Evolutionary conservation across 2,329 filamentous ascomycete species (phyloP).

Genomic region (Phyllachora maydis): DNA sequence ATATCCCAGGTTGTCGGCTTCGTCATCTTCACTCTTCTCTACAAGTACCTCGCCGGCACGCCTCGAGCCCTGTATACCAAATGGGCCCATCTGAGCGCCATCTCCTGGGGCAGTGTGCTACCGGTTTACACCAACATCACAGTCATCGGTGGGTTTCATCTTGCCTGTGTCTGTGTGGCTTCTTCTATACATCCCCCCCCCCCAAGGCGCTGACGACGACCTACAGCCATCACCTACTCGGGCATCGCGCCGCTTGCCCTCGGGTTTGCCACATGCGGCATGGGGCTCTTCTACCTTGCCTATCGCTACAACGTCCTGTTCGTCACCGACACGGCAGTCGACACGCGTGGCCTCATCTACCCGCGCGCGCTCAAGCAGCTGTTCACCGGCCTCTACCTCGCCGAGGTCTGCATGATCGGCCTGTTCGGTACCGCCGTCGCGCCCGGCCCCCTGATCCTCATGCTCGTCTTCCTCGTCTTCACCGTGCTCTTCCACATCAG

Average conservation of each 20-base stretch:
- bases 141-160: constrained; percentile 42
- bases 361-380: constrained; percentile 75
- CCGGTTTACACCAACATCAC: constrained; percentile 66
- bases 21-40: constrained; percentile 51
- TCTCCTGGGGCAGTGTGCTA: constrained; percentile 70
- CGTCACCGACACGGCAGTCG: constrained; percentile 61
- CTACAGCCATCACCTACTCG: constrained; percentile 58
- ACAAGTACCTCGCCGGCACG: constrained; percentile 53
- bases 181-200: background rate
- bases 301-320: constrained; percentile 86
- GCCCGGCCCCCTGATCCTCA: constrained; percentile 50
- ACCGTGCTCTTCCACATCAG: constrained; percentile 56
- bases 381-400: constrained; percentile 65
- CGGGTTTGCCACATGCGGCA: constrained; percentile 58
- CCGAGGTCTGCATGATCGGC: constrained; percentile 66
- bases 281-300: constrained; percentile 66
- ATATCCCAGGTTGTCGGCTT: constrained; percentile 55
- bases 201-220: constrained; percentile 6
- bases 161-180: background rate
- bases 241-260: constrained; percentile 74
- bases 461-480: constrained; percentile 58
- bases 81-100: constrained; percentile 51
- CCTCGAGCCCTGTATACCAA: constrained; percentile 64
- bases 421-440: constrained; percentile 54
- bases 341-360: constrained; percentile 77